phyloP scores from a whole-genome alignment of 208 protist species.

The Leishmania tropica region DNA sequence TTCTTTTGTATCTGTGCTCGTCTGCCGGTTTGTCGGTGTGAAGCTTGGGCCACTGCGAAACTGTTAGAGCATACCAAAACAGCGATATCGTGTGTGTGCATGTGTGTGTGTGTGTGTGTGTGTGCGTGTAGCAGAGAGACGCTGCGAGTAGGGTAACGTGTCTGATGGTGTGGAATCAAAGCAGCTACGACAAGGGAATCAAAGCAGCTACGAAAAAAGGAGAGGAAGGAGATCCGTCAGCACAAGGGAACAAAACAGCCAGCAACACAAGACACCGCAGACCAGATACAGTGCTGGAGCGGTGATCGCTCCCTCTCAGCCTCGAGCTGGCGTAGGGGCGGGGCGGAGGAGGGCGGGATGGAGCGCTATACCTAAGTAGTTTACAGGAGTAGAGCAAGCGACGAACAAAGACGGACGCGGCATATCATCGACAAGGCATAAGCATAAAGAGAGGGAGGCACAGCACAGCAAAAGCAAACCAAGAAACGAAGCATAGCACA shows the following conservation, averaged over 20 bases:
- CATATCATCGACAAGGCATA: neutral
- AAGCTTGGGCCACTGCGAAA: neutral
- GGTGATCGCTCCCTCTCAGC: neutral
- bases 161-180: too few relatives aligned
- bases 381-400: neutral
- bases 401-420: neutral
- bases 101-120: neutral
- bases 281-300: neutral
- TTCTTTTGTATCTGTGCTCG: neutral
- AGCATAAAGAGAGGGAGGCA: neutral
- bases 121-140: neutral
- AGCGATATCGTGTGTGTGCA: neutral
- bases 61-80: neutral
- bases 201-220: neutral
- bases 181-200: too few relatives aligned
- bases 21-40: neutral
- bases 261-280: neutral
- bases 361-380: neutral
- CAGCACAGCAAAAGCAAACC: neutral
- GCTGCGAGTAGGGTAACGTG: too few relatives aligned
- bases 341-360: neutral
- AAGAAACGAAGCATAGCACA: too few relatives aligned
- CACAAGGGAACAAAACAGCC: neutral
- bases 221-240: too few relatives aligned
- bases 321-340: neutral